Percentiles rank a stretch among this genome's conserved stretches.
phyloP scores from a whole-genome alignment of 495 filamentous ascomycete species.

The Neohortaea acidophila region DNA sequence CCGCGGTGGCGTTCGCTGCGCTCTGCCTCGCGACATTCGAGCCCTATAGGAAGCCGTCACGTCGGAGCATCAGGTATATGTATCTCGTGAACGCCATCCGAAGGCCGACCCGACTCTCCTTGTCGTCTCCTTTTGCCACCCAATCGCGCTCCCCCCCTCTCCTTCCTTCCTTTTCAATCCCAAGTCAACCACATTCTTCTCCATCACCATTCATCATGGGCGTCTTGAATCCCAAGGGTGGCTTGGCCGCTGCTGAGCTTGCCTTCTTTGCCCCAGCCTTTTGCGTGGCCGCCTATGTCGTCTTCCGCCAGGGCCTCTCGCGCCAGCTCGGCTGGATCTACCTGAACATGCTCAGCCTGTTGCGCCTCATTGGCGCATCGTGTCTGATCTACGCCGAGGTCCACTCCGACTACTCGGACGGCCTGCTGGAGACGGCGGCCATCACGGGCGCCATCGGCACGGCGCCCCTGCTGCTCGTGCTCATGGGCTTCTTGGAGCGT shows the following conservation, averaged over 20 bases:
- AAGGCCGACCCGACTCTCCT: too few relatives aligned
- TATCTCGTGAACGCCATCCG: too few relatives aligned
- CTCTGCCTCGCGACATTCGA: too few relatives aligned
- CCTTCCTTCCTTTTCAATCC: too few relatives aligned
- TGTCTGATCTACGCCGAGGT: constrained; percentile 5
- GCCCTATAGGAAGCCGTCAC: too few relatives aligned
- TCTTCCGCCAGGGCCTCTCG: constrained; percentile 15
- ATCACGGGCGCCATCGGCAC: constrained; percentile 13
- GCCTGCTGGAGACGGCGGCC: constrained; percentile 5
- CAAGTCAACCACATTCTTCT: too few relatives aligned
- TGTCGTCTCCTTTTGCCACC: too few relatives aligned
- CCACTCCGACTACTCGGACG: neutral
- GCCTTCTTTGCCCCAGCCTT: constrained; percentile 13
- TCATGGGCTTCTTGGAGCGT: constrained; percentile 12
- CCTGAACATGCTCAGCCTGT: constrained; percentile 9
- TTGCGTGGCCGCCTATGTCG: constrained; percentile 9
- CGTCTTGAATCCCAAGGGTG: constrained; percentile 8
- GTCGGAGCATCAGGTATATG: too few relatives aligned
- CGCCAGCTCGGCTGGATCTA: constrained; percentile 14
- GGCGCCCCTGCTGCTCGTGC: constrained; percentile 13
- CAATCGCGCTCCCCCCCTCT: too few relatives aligned
- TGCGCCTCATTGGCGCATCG: constrained; percentile 13
- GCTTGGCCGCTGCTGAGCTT: constrained; percentile 13
- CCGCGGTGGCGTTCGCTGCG: too few relatives aligned
- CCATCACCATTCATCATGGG: neutral